Conservation (phyloP, 805 yeast genomes). For the Schwanniomyces polymorphus region DNA sequence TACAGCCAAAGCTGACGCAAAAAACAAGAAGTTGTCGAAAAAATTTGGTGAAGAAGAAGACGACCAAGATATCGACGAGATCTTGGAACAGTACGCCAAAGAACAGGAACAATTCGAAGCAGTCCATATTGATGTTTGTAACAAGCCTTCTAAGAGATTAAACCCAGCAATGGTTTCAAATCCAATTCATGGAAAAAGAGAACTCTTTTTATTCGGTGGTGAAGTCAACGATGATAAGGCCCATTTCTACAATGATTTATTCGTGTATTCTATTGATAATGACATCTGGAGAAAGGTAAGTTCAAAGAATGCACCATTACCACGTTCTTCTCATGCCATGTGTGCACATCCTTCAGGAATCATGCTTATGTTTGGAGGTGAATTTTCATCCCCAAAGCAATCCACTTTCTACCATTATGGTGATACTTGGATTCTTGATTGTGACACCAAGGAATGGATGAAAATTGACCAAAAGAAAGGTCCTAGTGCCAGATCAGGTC, state of each 20-base stretch:
- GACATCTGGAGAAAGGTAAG: conserved; percentile 77
- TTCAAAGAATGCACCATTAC: conserved; percentile 87
- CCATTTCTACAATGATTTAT: conserved; percentile 79
- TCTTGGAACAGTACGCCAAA: conserved; percentile 71
- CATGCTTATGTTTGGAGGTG: conserved; percentile 90
- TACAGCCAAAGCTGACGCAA: conserved; percentile 67
- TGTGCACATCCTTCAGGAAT: conserved; percentile 90
- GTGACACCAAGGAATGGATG: conserved; percentile 84
- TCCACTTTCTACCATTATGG: conserved; percentile 94
- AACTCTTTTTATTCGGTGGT: conserved; percentile 87
- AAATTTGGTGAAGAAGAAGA: conserved; percentile 80
- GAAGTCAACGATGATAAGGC: conserved; percentile 60
- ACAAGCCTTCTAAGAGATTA: conserved; percentile 66
- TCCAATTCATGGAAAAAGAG: conserved; percentile 74
- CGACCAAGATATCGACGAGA: conserved; percentile 82
- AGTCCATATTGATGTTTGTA: conserved; percentile 57
- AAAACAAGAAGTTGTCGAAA: conserved; percentile 71
- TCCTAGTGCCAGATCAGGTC: conserved; percentile 91
- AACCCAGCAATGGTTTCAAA: conserved; percentile 75
- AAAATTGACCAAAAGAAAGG: conserved; percentile 69
- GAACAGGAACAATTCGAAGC: conserved; percentile 81
- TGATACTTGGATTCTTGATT: conserved; percentile 92
- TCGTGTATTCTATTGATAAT: conserved; percentile 69
- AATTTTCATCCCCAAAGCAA: conserved; percentile 94
- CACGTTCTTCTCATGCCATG: conserved; percentile 92